Evolutionary conservation across 495 filamentous ascomycete species (phyloP).

Genomic region (Penicillium maclennaniae): DNA sequence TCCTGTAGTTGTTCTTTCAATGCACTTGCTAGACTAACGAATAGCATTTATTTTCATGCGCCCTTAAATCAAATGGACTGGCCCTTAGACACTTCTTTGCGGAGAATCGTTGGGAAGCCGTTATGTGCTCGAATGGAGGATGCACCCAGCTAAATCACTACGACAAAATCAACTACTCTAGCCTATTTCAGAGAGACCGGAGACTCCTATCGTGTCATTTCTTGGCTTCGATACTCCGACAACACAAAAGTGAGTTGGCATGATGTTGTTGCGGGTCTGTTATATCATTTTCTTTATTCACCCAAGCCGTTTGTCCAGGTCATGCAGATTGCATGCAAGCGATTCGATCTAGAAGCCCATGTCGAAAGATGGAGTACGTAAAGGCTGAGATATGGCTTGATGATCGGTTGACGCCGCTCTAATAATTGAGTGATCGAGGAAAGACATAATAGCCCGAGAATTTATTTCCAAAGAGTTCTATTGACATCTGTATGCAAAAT

Average conservation of each 20-base stretch:
- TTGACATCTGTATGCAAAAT: background rate
- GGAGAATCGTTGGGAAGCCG: background rate
- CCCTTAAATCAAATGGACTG: background rate
- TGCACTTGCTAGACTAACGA: background rate
- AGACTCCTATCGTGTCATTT: background rate
- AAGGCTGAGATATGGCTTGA: background rate
- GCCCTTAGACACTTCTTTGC: background rate
- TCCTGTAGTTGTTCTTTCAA: background rate
- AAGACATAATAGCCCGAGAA: background rate
- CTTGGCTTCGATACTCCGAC: background rate
- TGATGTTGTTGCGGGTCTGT: background rate
- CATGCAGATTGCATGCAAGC: background rate
- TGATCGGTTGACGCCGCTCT: background rate
- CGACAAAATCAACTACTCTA: background rate
- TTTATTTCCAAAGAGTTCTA: background rate
- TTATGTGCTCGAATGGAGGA: background rate
- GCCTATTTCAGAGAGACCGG: background rate
- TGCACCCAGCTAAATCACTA: background rate
- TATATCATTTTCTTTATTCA: background rate
- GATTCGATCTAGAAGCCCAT: background rate
- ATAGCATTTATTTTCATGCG: background rate
- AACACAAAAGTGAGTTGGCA: background rate
- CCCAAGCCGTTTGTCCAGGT: background rate
- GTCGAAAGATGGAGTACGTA: background rate
- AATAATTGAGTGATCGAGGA: background rate